These are phyloP conservation scores for Diaporthe ilicicola DNA, from an alignment of 2,329 filamentous ascomycete species.

Conservation along the genomic window DNA sequence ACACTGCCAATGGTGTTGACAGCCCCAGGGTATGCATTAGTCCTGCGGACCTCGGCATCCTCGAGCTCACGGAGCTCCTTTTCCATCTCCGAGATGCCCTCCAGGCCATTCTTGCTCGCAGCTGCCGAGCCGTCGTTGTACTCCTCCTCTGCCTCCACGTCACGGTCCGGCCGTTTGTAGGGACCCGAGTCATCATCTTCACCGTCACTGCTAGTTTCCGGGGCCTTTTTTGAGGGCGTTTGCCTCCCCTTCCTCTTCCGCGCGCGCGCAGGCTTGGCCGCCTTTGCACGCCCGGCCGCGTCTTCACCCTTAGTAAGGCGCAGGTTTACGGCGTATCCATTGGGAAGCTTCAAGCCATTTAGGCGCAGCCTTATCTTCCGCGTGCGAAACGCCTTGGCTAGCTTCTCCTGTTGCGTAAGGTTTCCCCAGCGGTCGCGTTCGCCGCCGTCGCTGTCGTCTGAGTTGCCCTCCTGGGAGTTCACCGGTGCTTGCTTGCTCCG, in stretches of 20 bases:
- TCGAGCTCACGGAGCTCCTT: conserved; percentile 54
- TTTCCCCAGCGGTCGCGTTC: not conserved
- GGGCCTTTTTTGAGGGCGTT: conserved; percentile 3
- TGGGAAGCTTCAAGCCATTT: conserved; percentile 61
- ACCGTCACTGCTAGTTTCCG: conserved; percentile 39
- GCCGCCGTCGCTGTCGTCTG: not conserved
- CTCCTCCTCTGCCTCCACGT: conserved; percentile 25
- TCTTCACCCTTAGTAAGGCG: conserved; percentile 53
- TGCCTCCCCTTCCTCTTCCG: not conserved
- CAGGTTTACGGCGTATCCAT: conserved; percentile 60
- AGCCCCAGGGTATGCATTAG: conserved; percentile 74
- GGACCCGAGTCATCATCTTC: conserved; percentile 32
- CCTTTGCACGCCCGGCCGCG: conserved; percentile 29
- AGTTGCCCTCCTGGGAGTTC: conserved; percentile 36
- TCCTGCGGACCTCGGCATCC: conserved; percentile 62
- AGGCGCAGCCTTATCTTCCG: conserved; percentile 66
- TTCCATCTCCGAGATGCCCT: conserved; percentile 46
- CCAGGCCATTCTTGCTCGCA: conserved; percentile 30
- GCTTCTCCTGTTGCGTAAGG: conserved; percentile 53
- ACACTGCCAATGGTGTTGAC: conserved; percentile 72
- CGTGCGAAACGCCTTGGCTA: conserved; percentile 59
- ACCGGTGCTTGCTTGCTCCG: conserved; percentile 41
- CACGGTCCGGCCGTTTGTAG: not conserved
- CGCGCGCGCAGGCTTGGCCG: conserved; percentile 2
- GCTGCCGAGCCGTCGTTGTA: conserved; percentile 36